Percentiles rank a stretch among this genome's conserved stretches.
Evolutionary conservation across 768 basidiomycete genomes (phyloP).

Genomic region (Lactarius deliciosus): DNA sequence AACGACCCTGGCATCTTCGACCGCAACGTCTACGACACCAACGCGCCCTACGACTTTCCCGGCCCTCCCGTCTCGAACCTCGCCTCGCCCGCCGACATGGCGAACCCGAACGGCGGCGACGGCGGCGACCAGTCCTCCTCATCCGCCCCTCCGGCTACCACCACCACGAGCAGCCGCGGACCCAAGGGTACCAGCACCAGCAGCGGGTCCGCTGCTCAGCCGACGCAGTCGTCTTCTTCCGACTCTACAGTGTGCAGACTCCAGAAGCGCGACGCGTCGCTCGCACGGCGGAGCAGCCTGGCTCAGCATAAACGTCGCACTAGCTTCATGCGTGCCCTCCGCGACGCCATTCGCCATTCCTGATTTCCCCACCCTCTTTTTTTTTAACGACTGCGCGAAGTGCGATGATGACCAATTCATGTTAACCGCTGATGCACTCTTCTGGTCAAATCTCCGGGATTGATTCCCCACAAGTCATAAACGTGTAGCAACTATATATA

Average conservation of each 20-base stretch:
- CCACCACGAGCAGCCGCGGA: background rate
- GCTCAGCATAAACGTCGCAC: slow-evolving; percentile 10
- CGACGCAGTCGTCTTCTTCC: background rate
- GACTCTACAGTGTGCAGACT: slow-evolving; percentile 10
- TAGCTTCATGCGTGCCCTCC: slow-evolving; percentile 19
- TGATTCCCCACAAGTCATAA: background rate
- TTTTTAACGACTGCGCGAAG: background rate
- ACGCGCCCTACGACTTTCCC: slow-evolving; percentile 18
- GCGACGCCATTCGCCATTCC: slow-evolving; percentile 12
- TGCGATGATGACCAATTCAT: slow-evolving; percentile 5
- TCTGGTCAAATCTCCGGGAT: background rate
- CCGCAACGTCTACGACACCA: slow-evolving; percentile 37
- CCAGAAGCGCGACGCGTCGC: slow-evolving; percentile 4
- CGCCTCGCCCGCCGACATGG: slow-evolving; percentile 17
- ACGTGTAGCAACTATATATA: slow-evolving; percentile 6
- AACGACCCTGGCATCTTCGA: slow-evolving; percentile 70
- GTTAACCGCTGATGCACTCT: background rate
- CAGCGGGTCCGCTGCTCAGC: slow-evolving; percentile 3
- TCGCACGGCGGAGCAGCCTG: slow-evolving; percentile 10
- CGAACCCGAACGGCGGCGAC: background rate
- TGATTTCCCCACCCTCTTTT: background rate
- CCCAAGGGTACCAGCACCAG: background rate
- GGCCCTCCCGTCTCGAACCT: slow-evolving; percentile 29
- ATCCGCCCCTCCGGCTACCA: background rate
- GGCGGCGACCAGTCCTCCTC: background rate